Base-by-base conservation (phyloP, 108 stramenopile species). In the Cyclotella atomus region DNA sequence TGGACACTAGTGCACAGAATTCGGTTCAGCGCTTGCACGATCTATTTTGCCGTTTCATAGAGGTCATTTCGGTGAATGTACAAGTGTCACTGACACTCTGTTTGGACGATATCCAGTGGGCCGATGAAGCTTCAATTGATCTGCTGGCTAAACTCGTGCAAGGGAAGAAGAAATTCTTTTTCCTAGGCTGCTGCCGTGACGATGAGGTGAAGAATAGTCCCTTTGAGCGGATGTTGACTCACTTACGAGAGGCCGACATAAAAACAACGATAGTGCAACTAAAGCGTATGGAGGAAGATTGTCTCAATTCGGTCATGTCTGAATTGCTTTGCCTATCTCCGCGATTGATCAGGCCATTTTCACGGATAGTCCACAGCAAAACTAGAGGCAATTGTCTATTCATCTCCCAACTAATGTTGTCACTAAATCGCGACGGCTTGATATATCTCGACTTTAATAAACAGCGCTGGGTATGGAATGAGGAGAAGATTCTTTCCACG, bases 381-480 rank as follows among this genome's bases (percentile, higher is more conserved):
- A 65, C 77, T 8, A 71, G 57, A 28, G 77, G 77, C 7, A 78
- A 65, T 54, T 46, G 57, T 8, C 28, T 72, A 10, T 67, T 73
- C 43, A 17, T 65, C 36, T n/a, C 16, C 0, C 68, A 73, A 43
- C 30, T 78, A 20, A 41, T 78, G 38, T 10, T 23, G 16, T 28
- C n/a, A n/a, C 17, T 78, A 25, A 35, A 32, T 38, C 25, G 33
- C 16, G 49, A 71, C 12, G 35, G 36, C 9, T 33, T 78, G 24
- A 63, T 78, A 16, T 36, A 35, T 35, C 32, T 47, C 33, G 53
- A 38, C 33, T 24, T 69, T 19, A 30, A 32, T 16, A 41, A 33
- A 4, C 71, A 69, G 4, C 61, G 77, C 36, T 78, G 77, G 77
- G 53, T 27, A 23, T 78, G 77, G 77, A 50, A 73, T 14, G 43